Percentiles rank a stretch among this genome's conserved stretches.
phyloP scores from a whole-genome alignment of 148 eudicot genomes.

The Chenopodium suecicum region DNA sequence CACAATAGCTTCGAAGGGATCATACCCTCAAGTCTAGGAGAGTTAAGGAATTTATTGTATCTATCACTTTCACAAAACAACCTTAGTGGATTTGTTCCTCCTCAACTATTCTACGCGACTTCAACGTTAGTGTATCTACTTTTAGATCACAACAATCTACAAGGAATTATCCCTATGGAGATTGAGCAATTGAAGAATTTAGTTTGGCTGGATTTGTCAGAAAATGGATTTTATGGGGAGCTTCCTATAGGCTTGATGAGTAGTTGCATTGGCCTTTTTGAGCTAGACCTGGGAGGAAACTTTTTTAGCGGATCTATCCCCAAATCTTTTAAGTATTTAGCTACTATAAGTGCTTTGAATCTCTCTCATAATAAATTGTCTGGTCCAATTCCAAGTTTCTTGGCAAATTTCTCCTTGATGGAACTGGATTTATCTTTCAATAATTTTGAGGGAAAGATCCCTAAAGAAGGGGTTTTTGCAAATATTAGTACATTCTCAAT shows the following conservation, averaged over 20 bases:
- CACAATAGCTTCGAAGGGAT: slow-evolving; percentile 25
- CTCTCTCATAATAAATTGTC: slow-evolving; percentile 36
- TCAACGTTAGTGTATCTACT: slow-evolving; percentile 4
- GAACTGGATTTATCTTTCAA: slow-evolving; percentile 31
- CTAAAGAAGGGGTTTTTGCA: slow-evolving; percentile 27
- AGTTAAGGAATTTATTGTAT: slow-evolving; percentile 17
- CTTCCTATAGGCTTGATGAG: slow-evolving; percentile 32
- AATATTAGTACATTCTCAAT: slow-evolving; percentile 31
- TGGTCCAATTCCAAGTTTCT: slow-evolving; percentile 28
- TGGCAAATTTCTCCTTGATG: slow-evolving; percentile 1
- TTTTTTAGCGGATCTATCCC: slow-evolving; percentile 31
- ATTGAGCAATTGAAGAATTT: slow-evolving; percentile 23
- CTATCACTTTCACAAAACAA: slow-evolving; percentile 24
- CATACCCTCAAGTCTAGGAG: slow-evolving; percentile 35
- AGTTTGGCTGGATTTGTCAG: slow-evolving; percentile 15
- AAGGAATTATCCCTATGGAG: slow-evolving; percentile 31
- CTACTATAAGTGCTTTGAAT: slow-evolving; percentile 17
- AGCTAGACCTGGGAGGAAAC: slow-evolving; percentile 22
- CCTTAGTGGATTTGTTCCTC: slow-evolving; percentile 29
- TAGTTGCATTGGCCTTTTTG: slow-evolving; percentile 18
- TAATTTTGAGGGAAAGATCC: slow-evolving; percentile 37
- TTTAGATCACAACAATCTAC: slow-evolving; percentile 23
- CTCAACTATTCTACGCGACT: slow-evolving; percentile 22
- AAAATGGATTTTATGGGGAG: slow-evolving; percentile 31
- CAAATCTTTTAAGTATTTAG: slow-evolving; percentile 14